Percentiles rank a stretch among this genome's conserved stretches.
Evolutionary conservation across 306 rosid genomes (phyloP).

Genomic region (Gleditsia sinensis): DNA sequence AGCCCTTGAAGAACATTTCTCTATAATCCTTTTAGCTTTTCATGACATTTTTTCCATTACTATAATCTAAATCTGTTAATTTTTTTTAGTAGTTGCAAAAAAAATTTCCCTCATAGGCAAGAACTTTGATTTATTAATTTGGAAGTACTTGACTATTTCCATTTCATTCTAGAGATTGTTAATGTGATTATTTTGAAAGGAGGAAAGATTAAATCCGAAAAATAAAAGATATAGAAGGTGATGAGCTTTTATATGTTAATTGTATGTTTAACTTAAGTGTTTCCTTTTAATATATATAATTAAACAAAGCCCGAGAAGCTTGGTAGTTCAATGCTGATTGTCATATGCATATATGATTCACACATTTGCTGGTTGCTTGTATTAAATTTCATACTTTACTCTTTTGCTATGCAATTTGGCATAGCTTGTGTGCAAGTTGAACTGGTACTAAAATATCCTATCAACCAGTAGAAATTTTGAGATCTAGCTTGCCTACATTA

Average conservation of each 20-base stretch:
- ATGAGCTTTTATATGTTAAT: background rate
- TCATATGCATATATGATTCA: slow-evolving; percentile 2
- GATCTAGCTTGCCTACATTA: too few species aligned
- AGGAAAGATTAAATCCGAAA: background rate
- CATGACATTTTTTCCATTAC: background rate
- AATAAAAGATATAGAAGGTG: background rate
- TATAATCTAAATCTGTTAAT: background rate
- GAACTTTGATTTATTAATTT: slow-evolving; percentile 3
- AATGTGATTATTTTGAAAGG: background rate
- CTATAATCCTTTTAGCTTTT: background rate
- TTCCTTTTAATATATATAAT: slow-evolving; percentile 19
- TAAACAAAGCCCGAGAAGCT: background rate
- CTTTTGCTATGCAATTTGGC: background rate
- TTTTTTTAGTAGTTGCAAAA: slow-evolving; percentile 12
- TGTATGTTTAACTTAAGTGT: too few species aligned
- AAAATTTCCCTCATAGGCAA: background rate
- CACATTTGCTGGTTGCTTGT: background rate
- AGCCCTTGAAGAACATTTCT: background rate
- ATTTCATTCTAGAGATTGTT: background rate
- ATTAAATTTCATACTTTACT: background rate
- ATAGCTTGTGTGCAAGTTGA: background rate
- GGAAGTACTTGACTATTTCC: background rate
- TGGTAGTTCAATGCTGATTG: slow-evolving; percentile 17
- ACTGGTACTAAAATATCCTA: background rate
- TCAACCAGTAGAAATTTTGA: background rate